phyloP scores from a whole-genome alignment of 345 rosid species.

The Passiflora organensis region DNA sequence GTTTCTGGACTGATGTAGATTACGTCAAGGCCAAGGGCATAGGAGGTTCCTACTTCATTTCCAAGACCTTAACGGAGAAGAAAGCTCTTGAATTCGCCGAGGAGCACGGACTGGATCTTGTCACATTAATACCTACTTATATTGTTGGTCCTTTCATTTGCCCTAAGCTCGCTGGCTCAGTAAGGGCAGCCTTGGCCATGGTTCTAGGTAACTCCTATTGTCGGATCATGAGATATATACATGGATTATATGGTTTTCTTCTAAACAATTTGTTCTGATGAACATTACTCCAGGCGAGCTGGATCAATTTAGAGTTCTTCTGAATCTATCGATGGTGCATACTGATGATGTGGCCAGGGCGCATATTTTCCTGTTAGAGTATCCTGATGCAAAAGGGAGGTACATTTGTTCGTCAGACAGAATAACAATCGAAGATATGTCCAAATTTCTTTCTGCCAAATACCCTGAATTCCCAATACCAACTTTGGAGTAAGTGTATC shows the following conservation, averaged over 20 bases:
- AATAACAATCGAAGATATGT: conserved; percentile 18
- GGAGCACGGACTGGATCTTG: conserved; percentile 30
- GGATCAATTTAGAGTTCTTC: background rate
- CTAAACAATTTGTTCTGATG: background rate
- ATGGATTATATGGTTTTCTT: background rate
- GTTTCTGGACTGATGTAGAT: conserved; percentile 27
- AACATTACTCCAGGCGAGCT: conserved; percentile 3
- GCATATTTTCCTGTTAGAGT: conserved; percentile 38
- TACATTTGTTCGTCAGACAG: conserved; percentile 29
- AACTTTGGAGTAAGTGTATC: conserved; percentile 19
- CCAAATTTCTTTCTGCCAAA: conserved; percentile 23
- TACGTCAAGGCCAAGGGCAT: background rate
- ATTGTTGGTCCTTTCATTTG: conserved; percentile 40
- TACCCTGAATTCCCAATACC: conserved; percentile 28
- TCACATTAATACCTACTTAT: conserved; percentile 26
- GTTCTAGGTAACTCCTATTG: conserved; percentile 16
- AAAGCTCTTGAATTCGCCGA: conserved; percentile 29
- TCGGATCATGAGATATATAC: background rate
- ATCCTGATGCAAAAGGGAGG: conserved; percentile 33
- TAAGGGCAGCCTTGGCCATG: conserved; percentile 16
- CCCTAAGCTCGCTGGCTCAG: conserved; percentile 20
- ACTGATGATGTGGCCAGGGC: conserved; percentile 37
- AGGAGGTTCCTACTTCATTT: conserved; percentile 8
- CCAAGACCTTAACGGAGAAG: conserved; percentile 32
- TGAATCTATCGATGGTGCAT: conserved; percentile 21